Evolutionary conservation across 805 yeast genomes (phyloP).

Genomic region (Candida adriatica): DNA sequence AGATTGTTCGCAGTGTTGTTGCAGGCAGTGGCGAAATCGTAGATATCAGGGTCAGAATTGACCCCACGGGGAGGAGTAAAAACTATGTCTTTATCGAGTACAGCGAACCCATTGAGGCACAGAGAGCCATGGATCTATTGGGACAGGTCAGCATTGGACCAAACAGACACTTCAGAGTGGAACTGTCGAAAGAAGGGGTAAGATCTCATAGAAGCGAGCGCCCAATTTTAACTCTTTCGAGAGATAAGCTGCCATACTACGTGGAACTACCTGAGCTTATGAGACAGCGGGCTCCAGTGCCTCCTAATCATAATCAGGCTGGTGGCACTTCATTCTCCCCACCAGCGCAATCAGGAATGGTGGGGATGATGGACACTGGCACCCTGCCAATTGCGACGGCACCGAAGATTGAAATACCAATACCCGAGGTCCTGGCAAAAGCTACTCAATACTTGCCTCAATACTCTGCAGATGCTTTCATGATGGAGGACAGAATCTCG

Average conservation of each 20-base stretch:
- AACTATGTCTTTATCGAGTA: constrained; percentile 67
- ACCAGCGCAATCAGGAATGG: constrained; percentile 1
- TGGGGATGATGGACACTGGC: constrained; percentile 1
- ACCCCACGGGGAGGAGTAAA: constrained; percentile 45
- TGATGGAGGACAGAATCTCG: constrained; percentile 50
- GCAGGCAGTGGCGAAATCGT: constrained; percentile 69
- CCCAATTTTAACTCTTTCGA: constrained; percentile 36
- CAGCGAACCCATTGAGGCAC: constrained; percentile 43
- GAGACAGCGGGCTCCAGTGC: constrained; percentile 2
- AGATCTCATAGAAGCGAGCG: constrained; percentile 30
- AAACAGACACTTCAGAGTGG: constrained; percentile 44
- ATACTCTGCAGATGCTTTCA: constrained; percentile 37
- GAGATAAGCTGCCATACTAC: constrained; percentile 45
- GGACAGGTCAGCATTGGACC: constrained; percentile 37
- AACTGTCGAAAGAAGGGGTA: constrained; percentile 55
- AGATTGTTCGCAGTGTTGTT: constrained; percentile 53
- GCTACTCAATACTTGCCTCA: constrained; percentile 55
- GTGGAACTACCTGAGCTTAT: constrained; percentile 44
- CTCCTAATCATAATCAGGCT: neutral
- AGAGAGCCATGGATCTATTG: constrained; percentile 38
- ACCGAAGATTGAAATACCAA: constrained; percentile 18
- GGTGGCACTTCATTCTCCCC: neutral
- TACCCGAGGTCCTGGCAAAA: constrained; percentile 42
- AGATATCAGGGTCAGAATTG: constrained; percentile 42
- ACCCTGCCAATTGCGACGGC: constrained; percentile 1